Evolutionary conservation across 352 stramenopile genomes (phyloP), one percentile per base, ranked within the genome.

Genomic region (Phytophthora pini): DNA sequence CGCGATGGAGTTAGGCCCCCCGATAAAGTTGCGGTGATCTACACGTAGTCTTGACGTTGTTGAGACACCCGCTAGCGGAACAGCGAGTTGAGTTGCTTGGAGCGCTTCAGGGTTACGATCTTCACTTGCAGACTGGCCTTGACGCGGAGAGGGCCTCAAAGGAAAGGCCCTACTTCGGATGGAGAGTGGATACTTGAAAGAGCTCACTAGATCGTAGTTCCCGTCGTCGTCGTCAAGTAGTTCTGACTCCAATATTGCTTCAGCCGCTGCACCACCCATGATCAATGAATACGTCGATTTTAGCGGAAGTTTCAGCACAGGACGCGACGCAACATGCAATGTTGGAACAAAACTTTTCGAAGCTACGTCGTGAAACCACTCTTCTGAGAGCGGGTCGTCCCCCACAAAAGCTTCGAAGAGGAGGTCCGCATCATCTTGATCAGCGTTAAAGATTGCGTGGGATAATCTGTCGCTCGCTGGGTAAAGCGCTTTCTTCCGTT

Each of bases 381-480:
- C 76, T 32, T 84, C 76, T 26, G 56, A 61, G 13, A 74, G 59
- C 17, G 65, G 62, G 9, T 82, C 70, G 20, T 78, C 65, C 20
- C 17, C 68, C 70, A 77, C 71, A 17, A 87, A 57, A 31, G 67
- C 61, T 55, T 84, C 59, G 40, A 87, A 69, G n/a, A 84, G 49
- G 2, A 79, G 41, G 17, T 87, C 78, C 2, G 74, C 62, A 39
- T 84, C 61, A 9, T 80, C 74, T 60, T 77, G 68, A 9, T 71
- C 61, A 6, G 70, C 70, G n/a, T 76, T 64, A 36, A 72, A 83
- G 24, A 83, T 56, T 58, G 63, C 61, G 43, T 69, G 63, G 10
- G 78, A 76, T 9, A 80, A 24, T 17, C 63, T 62, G 27, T 84
- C 78, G 24, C n/a, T 47, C 15, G 38, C 61, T 17, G 74, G 61